Evolutionary conservation across 176 grass and related monocot genomes (phyloP).

Genomic region (Bonia amplexicaulis): DNA sequence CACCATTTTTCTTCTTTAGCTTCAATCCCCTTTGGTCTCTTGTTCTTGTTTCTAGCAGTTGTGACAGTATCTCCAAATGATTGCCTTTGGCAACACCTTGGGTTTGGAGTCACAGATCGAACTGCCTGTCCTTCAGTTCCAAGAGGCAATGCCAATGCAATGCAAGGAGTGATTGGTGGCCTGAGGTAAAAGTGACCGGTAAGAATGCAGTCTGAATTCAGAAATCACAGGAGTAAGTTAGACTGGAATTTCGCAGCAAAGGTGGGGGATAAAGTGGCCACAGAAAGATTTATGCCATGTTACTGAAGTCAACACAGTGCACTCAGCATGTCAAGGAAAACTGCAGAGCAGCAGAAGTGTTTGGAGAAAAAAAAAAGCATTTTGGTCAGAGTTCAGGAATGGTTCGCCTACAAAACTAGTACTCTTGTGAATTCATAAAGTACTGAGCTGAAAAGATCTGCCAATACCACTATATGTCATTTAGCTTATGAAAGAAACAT

Average conservation of each 20-base stretch:
- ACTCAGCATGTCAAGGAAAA: neutral
- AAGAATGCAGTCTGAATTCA: neutral
- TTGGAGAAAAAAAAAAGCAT: slow-evolving; percentile 17
- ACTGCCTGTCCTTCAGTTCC: neutral
- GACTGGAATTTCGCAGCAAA: slow-evolving; percentile 20
- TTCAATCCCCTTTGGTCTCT: neutral
- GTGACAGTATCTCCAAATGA: neutral
- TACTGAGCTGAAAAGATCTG: slow-evolving; percentile 3
- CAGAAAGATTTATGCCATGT: neutral
- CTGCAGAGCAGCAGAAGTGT: slow-evolving; percentile 11
- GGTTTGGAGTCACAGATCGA: neutral
- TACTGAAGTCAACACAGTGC: slow-evolving; percentile 14
- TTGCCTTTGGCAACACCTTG: neutral
- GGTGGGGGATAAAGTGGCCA: slow-evolving; percentile 8
- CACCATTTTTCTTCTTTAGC: neutral
- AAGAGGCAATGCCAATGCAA: neutral
- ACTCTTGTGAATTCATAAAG: slow-evolving; percentile 5
- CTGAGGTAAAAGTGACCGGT: neutral
- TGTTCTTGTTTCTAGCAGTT: neutral
- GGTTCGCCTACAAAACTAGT: neutral
- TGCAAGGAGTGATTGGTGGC: neutral
- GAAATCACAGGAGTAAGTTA: neutral
- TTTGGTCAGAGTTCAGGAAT: slow-evolving; percentile 16
- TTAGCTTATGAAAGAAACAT: neutral
- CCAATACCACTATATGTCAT: neutral